Base-by-base conservation (phyloP, 2,329 filamentous ascomycete genomes). In the Periconia macrospinosa region DNA sequence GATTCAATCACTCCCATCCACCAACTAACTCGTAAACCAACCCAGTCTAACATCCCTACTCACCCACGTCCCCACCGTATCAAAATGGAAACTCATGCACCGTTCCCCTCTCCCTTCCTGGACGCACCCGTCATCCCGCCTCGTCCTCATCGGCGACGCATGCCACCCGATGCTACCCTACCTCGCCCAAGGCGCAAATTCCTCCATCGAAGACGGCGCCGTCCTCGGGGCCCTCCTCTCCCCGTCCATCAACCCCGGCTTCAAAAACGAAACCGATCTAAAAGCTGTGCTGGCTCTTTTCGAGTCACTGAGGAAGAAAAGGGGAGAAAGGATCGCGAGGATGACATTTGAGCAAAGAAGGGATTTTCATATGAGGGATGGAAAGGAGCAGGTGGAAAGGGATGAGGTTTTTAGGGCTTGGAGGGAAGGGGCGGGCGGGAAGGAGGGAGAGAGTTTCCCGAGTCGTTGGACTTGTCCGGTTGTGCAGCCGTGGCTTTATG, bases 71-170 rank as follows among this genome's bases (percentile, higher is more conserved):
- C 78, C 82, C 37, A 78, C 72, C 1, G 84, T 89, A 0, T 81
- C 85, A 40, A 90, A 89, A 68, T 90, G 87, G 88, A 87, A 85
- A 65, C 68, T 90, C 33, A 86, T 89, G 83, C 79, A 83, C 41
- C 62, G 60, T n/a, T 55, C 53, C 10, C 63, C 61, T 54, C 65
- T 68, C 20, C 50, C 40, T 69, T 76, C 49, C 73, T 76, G 67
- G 76, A 73, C 69, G 64, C 57, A 63, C 52, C 41, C 2, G 83
- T 55, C 65, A 84, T 58, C 76, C 85, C 27, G 86, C 83, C 0
- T 87, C 86, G 68, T 86, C 7, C 56, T 66, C 41, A 30, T 55
- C 40, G 63, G 63, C n/a, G 63, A 66, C 42, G 49, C 62, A 2
- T 63, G 57, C 33, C 63, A 66, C 37, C 62, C 63, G 0, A 66